A percentile compares a stretch with the other conserved stretches of the same genome.
Conservation (phyloP, 2,329 filamentous ascomycete genomes). For the Chrysosporium queenslandicum region DNA sequence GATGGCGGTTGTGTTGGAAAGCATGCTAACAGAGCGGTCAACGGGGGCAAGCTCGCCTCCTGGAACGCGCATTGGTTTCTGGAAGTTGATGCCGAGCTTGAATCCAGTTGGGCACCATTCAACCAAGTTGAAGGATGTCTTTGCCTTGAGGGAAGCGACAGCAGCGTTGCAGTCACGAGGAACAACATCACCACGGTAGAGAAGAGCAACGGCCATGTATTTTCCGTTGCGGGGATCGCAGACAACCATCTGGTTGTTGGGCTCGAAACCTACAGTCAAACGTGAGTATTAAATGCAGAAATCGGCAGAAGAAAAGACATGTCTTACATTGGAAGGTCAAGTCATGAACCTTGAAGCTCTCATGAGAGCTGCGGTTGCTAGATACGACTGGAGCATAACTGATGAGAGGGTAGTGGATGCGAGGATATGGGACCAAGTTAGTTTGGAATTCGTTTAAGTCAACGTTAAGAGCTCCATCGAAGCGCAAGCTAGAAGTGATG, state of each 20-base stretch:
- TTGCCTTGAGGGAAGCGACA: conserved; percentile 95
- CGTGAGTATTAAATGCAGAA: conserved; percentile 28
- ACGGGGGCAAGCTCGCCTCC: conserved; percentile 97
- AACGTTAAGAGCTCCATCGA: conserved; percentile 97
- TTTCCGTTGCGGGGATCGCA: conserved; percentile 97
- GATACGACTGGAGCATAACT: conserved; percentile 93
- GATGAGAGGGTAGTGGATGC: conserved; percentile 98
- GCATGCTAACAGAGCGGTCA: conserved; percentile 97
- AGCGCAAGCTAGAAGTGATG: conserved; percentile 95
- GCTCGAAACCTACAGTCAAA: conserved; percentile 97
- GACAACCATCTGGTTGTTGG: conserved; percentile 99
- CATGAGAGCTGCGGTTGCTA: conserved; percentile 88
- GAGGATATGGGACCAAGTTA: conserved; percentile 96
- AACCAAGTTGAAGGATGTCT: conserved; percentile 98
- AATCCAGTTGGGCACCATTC: conserved; percentile 99
- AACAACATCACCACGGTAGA: conserved; percentile 97
- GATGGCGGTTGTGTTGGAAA: conserved; percentile 88
- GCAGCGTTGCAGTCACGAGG: conserved; percentile 89
- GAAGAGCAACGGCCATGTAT: conserved; percentile 98
- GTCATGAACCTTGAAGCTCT: conserved; percentile 81
- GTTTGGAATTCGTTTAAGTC: conserved; percentile 99
- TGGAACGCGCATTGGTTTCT: conserved; percentile 88
- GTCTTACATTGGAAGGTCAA: conserved; percentile 53
- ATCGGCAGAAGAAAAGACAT: not conserved
- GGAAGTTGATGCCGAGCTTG: conserved; percentile 99